Evolutionary conservation across 2,329 filamentous ascomycete genomes (phyloP), one percentile per base, ranked within the genome.

Genomic region (Aspergillus sp.): DNA sequence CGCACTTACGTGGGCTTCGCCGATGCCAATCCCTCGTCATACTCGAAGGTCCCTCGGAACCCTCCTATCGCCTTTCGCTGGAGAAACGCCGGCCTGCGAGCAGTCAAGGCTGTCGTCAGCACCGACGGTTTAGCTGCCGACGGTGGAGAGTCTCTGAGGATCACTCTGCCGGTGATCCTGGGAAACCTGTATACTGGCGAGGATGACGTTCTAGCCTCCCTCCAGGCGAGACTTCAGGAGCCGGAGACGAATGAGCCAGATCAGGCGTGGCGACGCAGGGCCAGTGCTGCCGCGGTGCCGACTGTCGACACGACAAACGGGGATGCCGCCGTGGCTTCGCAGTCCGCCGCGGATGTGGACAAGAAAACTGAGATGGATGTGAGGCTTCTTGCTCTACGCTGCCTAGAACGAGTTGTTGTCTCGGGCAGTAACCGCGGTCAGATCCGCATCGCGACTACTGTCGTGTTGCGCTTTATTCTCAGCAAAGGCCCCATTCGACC

Each of bases 291-390:
- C 13, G 93, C 86, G 0, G 80, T 86, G 6, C 72, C 75, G 35
- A 88, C 82, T 1, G 70, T 71, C 30, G 81, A 84, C 29, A 78
- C 78, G 0, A 75, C 79, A 26, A 72, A 78, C 4, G 82, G 82
- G 40, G 72, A 82, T 26, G 71, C 75, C 31, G 65, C 72, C 8
- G 58, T 70, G 8, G 82, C 83, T 15, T 74, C 82, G 1, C 84
- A 81, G 34, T 86, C 85, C 0, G 82, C 84, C 1, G 80, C 80
- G 15, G 89, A 95, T 52, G 86, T 86, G 15, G 91, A 96, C 60
- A 85, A 81, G 55, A 66, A 91, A 39, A 88, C 86, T 2, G 88
- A 96, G 59, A 80, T 94, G 62, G 83, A 93, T 51, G 86, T 86
- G 11, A 83, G 83, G 16, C 69, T 93, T 5, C 67, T 93, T 41